phyloP scores from a whole-genome alignment of 106 monocot genomes.

The Allium sativum region DNA sequence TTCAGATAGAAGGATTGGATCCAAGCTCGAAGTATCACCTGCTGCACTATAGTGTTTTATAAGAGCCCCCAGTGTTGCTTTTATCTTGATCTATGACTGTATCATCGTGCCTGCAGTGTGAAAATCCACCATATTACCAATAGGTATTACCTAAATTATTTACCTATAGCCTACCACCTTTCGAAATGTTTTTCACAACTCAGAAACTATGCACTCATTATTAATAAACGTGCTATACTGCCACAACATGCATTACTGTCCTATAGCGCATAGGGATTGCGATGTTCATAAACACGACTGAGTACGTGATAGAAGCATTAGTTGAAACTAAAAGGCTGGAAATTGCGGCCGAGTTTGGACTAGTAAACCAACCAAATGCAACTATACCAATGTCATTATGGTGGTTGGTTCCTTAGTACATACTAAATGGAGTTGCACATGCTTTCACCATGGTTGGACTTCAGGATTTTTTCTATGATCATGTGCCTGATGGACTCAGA shows the following conservation, averaged over 20 bases:
- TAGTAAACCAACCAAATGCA: constrained; percentile 13
- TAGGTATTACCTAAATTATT: constrained; percentile 25
- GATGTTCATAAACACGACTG: constrained; percentile 18
- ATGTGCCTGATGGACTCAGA: constrained; percentile 20
- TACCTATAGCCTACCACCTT: too few relatives aligned
- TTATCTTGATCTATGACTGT: constrained; percentile 38
- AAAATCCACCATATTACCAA: constrained; percentile 14
- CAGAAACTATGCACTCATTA: too few relatives aligned
- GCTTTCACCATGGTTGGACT: constrained; percentile 24
- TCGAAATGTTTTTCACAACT: too few relatives aligned
- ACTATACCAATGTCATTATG: constrained; percentile 16
- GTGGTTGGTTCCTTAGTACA: constrained; percentile 27
- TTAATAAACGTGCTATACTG: too few relatives aligned
- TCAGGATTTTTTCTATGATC: constrained; percentile 35
- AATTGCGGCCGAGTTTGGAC: constrained; percentile 15
- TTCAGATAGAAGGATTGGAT: constrained; percentile 27
- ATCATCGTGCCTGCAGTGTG: constrained; percentile 25
- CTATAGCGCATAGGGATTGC: constrained; percentile 47
- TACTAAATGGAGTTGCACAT: constrained; percentile 17
- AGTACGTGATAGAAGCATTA: constrained; percentile 25
- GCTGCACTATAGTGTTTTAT: constrained; percentile 41
- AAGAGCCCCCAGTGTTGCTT: constrained; percentile 13
- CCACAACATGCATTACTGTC: constrained; percentile 14
- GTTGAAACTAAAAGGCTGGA: constrained; percentile 21
- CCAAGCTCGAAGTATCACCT: constrained; percentile 25